Conservation (phyloP, 192 early-diverging fungal species). For the Coemansia sp. region DNA sequence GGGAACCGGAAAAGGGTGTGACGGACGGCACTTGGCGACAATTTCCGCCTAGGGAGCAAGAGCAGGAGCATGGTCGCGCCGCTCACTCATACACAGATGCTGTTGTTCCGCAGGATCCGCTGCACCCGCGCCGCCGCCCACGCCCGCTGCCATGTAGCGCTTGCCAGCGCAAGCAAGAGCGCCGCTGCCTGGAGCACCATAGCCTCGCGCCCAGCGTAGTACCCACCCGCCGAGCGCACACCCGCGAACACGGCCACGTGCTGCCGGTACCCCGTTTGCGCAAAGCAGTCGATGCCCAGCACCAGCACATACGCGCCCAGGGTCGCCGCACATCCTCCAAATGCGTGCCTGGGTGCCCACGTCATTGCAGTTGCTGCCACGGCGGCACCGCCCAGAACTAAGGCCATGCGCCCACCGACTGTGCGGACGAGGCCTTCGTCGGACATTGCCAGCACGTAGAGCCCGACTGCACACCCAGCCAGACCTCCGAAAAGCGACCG, state of each 20-base stretch:
- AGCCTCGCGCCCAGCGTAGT: neutral
- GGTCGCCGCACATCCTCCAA: conserved; percentile 1
- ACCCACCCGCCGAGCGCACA: neutral
- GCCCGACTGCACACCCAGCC: too few relatives aligned
- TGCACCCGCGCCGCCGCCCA: neutral
- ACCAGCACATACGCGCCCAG: conserved; percentile 13
- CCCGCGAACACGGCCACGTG: conserved; percentile 3
- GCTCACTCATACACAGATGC: too few relatives aligned
- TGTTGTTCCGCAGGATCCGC: neutral
- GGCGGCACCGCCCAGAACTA: neutral
- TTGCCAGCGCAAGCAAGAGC: conserved; percentile 1
- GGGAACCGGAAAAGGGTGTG: neutral
- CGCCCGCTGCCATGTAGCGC: neutral
- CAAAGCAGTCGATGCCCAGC: conserved; percentile 14
- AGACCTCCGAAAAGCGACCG: neutral
- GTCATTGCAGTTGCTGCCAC: neutral
- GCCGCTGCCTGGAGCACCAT: conserved; percentile 11
- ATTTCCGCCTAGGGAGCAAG: too few relatives aligned
- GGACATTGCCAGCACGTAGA: conserved; percentile 5
- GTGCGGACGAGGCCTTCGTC: neutral
- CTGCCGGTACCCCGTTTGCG: conserved; percentile 3
- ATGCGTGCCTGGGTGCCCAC: neutral
- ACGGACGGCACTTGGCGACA: neutral
- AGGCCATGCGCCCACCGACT: neutral
- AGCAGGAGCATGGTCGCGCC: too few relatives aligned